phyloP scores from a whole-genome alignment of 257 asterid species.

The Solanum sitiens region DNA sequence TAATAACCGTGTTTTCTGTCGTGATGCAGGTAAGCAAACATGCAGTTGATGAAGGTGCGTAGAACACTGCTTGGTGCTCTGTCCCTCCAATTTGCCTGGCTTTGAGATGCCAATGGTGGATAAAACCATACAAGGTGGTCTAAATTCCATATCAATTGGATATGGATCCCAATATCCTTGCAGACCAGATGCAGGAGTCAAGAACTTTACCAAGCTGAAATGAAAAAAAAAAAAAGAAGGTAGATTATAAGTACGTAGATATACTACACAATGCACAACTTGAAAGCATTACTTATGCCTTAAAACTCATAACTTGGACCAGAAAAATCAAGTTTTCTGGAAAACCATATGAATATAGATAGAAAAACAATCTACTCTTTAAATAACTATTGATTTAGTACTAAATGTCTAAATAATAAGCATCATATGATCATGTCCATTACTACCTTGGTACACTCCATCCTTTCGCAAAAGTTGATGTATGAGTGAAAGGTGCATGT shows the following conservation, averaged over 20 bases:
- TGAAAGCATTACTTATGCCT: not conserved
- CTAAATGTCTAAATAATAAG: not conserved
- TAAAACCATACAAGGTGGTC: conserved; percentile 85
- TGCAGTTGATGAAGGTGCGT: conserved; percentile 97
- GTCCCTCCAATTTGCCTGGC: conserved; percentile 84
- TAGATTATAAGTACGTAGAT: not conserved
- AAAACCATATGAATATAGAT: not conserved
- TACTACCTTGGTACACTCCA: conserved; percentile 85
- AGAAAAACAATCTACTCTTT: not conserved
- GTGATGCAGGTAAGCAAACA: conserved; percentile 83
- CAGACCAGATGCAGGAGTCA: conserved; percentile 69
- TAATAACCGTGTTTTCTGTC: conserved; percentile 70
- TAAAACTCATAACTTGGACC: not conserved
- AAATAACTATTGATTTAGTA: not conserved
- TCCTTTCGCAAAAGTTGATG: conserved; percentile 95
- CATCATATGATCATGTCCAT: not conserved
- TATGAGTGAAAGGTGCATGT: conserved; percentile 93
- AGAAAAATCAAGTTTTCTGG: not conserved
- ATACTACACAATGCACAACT: not conserved
- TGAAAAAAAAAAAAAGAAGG: not conserved
- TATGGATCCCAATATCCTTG: conserved; percentile 98
- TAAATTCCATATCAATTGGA: conserved; percentile 93
- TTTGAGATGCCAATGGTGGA: conserved; percentile 93
- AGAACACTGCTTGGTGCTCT: conserved; percentile 58
- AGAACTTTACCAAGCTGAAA: conserved; percentile 83